These are phyloP conservation scores for Elsinoe fawcettii DNA, from an alignment of 2,329 filamentous ascomycete species.

Conservation along the genomic window DNA sequence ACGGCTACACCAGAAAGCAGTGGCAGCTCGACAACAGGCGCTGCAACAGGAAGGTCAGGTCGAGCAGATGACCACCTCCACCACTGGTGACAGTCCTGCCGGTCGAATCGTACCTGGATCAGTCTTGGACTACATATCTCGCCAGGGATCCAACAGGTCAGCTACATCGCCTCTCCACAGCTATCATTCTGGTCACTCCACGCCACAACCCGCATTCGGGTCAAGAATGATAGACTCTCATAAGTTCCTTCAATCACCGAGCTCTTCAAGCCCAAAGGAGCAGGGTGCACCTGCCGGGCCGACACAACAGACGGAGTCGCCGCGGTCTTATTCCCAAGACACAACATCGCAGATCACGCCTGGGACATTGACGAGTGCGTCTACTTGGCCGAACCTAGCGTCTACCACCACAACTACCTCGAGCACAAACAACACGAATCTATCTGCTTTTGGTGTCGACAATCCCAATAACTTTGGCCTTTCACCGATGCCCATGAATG, in stretches of 20 bases:
- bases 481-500: neutral
- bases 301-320: neutral
- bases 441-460: conserved; percentile 1
- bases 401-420: neutral
- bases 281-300: neutral
- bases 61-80: neutral
- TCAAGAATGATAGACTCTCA: conserved; percentile 8
- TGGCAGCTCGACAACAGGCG: conserved; percentile 46
- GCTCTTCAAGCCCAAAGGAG: neutral
- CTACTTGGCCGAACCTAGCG: neutral
- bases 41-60: conserved; percentile 26
- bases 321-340: neutral
- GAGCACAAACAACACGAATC: neutral
- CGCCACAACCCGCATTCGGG: conserved; percentile 6
- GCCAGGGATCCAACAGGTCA: conserved; percentile 1
- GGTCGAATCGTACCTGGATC: conserved; percentile 5
- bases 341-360: neutral
- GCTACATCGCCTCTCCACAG: neutral
- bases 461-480: conserved; percentile 14
- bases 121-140: conserved; percentile 9
- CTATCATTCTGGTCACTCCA: neutral
- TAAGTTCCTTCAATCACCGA: neutral
- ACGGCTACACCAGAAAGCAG: conserved; percentile 53
- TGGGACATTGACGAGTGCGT: neutral
- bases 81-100: neutral